Evolutionary conservation across 495 filamentous ascomycete species (phyloP), one percentile per base, ranked within the genome.

Genomic region (Penicillium pancosmium): DNA sequence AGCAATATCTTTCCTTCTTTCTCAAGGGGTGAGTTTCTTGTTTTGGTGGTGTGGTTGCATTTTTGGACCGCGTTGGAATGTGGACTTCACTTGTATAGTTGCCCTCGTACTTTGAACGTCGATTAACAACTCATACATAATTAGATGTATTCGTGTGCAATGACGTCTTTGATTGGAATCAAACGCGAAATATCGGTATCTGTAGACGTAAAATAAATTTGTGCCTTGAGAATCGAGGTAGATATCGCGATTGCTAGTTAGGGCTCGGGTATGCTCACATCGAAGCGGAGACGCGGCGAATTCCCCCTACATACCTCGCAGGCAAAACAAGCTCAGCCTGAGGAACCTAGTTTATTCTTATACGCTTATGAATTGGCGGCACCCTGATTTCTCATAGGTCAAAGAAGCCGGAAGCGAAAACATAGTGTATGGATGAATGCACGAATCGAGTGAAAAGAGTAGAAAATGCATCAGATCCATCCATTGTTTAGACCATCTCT

Each of bases 31-130:
- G 8, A n/a, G 5, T 12, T 12, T 27, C 7, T 48, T 48, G 46
- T 48, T 48, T 48, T 48, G 46, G 46, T 48, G 46, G 46, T 27
- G 23, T 48, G 11, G 46, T 27, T 23, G 46, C 46, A 48, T 48
- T 25, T 27, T 48, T 48, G 46, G 46, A 15, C 10, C 46, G 46
- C 46, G 46, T 27, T 48, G 46, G 46, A 48, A 48, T 48, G 46
- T 48, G 19, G 3, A 3, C 46, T 48, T 48, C 16, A 46, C n/a
- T 13, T 18, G 46, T 25, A 25, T 27, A 31, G 12, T 48, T 12
- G 18, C 10, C 9, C 46, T 12, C 21, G 11, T 1, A 18, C 3
- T n/a, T 16, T 19, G 15, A 4, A 48, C 23, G 10, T 31, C 46
- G 10, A 48, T 23, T 48, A 48, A 1, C 9, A 27, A 9, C 15